Percentiles rank a stretch among this genome's conserved stretches.
Evolutionary conservation across 192 early-diverging fungal genomes (phyloP).

Genomic region (Backusella australiensis): DNA sequence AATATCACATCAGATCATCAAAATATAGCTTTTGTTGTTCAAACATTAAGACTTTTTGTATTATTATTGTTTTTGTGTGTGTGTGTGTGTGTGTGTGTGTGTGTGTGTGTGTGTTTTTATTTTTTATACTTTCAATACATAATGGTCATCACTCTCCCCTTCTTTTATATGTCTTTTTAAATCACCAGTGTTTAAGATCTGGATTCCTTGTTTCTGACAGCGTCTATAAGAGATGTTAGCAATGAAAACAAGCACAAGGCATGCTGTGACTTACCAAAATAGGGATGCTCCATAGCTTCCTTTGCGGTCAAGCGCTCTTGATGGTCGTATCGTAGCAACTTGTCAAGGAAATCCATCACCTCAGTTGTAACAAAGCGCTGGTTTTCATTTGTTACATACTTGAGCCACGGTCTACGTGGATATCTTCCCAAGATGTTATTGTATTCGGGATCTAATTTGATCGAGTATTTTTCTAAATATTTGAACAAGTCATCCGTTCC

Average conservation of each 20-base stretch:
- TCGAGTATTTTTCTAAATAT: slow-evolving; percentile 95
- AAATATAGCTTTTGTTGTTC: not conserved
- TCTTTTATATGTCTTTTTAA: not conserved
- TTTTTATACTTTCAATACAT: not conserved
- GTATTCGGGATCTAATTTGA: slow-evolving; percentile 88
- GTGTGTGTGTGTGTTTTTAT: not conserved
- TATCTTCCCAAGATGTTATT: slow-evolving; percentile 86
- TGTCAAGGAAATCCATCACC: slow-evolving; percentile 88
- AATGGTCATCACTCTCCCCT: not conserved
- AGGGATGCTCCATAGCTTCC: slow-evolving; percentile 88
- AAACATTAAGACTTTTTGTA: not conserved
- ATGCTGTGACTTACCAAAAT: slow-evolving; percentile 46
- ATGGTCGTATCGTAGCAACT: slow-evolving; percentile 90
- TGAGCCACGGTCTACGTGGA: slow-evolving; percentile 82
- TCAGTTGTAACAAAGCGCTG: slow-evolving; percentile 78
- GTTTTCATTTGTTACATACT: slow-evolving; percentile 85
- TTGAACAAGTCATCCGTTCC: slow-evolving; percentile 93
- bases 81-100: no score
- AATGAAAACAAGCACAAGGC: not conserved
- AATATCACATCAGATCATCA: not conserved
- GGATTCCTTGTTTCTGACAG: not conserved
- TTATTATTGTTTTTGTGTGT: not conserved
- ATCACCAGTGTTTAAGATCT: not conserved
- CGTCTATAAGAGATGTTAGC: not conserved
- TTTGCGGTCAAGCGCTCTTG: slow-evolving; percentile 82